Base-by-base conservation (phyloP, 73 alveolate species). In the Tetrahymena elliotti region DNA sequence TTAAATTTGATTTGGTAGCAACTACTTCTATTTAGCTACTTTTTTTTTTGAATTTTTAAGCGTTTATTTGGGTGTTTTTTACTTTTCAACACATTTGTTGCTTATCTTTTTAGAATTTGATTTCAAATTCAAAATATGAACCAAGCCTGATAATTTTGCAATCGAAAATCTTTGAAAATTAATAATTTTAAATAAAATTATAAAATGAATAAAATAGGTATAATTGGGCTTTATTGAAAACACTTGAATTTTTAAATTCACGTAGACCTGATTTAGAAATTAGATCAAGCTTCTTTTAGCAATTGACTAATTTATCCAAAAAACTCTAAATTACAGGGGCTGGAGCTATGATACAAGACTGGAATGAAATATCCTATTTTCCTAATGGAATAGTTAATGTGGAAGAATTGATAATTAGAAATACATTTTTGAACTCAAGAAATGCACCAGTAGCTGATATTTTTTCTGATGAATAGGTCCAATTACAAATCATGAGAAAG, bases 211-310 rank as follows among this genome's bases (percentile, higher is more conserved):
- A 83, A 39, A 27, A 37, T 94, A 94, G 96, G 93, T 94, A 94
- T 53, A 93, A 96, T 12, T 98, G 99, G 99, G 97, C 98, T 27
- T 95, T 98, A 54, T 95, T 97, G 52, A 98, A 98, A 97, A 96
- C 99, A 20, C 93, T 98, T 83, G 99, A 98, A 95, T 98, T 96
- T 83, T 93, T 98, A 39, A 97, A 98, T 96, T 98, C 99, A 2
- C 94, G 99, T 35, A 88, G 99, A 33, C 99, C 99, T 52, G 98
- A 97, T 68, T 97, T 98, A 18, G 98, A 98, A 47, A 95, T 98
- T 16, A 93, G 99, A 93, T 97, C 98, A n/a, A 94, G 97, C 38
- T 97, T 97, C 93, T 92, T 97, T 35, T 93, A 93, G 53, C 95
- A 97, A 84, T 93, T 97, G n/a, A 97, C 99, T 22, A 98, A 97